These are phyloP conservation scores for Hypoxylon trugodes DNA, from an alignment of 495 filamentous ascomycete species.

Conservation along the genomic window DNA sequence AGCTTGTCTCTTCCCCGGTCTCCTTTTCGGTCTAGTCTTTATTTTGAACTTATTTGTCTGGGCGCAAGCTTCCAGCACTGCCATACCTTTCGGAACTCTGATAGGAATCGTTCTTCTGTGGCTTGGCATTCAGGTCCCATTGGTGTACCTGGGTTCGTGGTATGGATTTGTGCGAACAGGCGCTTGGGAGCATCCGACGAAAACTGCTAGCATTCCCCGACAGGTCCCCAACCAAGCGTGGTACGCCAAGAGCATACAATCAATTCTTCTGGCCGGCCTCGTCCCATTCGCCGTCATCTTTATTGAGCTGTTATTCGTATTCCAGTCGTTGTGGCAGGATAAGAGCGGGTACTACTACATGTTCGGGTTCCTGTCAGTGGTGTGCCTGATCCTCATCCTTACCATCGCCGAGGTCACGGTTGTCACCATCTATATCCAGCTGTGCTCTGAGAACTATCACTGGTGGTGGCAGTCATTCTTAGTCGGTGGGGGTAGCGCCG, in stretches of 20 bases:
- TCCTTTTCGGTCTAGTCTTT: constrained; percentile 81
- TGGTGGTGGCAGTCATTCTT: constrained; percentile 98
- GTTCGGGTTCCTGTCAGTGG: constrained; percentile 86
- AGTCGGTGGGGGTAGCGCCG: constrained; percentile 77
- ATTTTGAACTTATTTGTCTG: constrained; percentile 93
- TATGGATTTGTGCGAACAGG: constrained; percentile 72
- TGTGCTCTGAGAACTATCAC: constrained; percentile 90
- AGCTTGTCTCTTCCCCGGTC: constrained; percentile 82
- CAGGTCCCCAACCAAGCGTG: constrained; percentile 83
- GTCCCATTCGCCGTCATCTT: constrained; percentile 93
- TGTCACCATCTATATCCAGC: constrained; percentile 84
- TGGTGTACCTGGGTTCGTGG: constrained; percentile 88
- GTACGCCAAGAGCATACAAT: constrained; percentile 72
- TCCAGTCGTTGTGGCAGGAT: constrained; percentile 90
- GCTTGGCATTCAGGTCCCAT: constrained; percentile 88
- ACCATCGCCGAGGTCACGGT: constrained; percentile 90
- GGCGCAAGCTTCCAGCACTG: constrained; percentile 90
- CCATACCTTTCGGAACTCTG: constrained; percentile 87
- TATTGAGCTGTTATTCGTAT: constrained; percentile 92
- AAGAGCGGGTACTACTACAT: constrained; percentile 96
- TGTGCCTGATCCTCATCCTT: constrained; percentile 76
- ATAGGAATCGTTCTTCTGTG: constrained; percentile 80
- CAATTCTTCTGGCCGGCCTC: constrained; percentile 78
- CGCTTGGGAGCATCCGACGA: constrained; percentile 88
- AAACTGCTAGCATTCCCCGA: constrained; percentile 75